phyloP scores from a whole-genome alignment of 1,284 basidiomycete species.

The Cutaneotrichosporon dermatis region DNA sequence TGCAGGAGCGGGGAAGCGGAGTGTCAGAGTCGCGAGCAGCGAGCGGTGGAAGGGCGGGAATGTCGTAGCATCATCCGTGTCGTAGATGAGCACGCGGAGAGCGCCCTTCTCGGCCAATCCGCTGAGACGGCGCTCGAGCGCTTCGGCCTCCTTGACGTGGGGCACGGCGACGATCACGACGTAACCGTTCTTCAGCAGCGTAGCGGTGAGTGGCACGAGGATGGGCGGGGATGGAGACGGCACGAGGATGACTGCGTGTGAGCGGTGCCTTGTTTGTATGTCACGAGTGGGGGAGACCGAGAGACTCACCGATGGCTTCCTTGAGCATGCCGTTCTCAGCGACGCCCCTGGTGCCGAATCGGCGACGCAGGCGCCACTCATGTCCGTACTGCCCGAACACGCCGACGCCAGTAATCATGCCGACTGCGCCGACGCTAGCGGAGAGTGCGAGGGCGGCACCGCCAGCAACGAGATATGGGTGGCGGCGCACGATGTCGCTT shows the following conservation, averaged over 20 bases:
- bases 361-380: conserved; percentile 17
- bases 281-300: too few relatives aligned
- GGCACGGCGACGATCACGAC: conserved; percentile 47
- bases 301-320: conserved; percentile 42
- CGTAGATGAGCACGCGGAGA: conserved; percentile 45
- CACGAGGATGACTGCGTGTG: conserved; percentile 37
- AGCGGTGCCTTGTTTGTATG: conserved; percentile 3
- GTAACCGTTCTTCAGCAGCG: conserved; percentile 44
- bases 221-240: conserved; percentile 42
- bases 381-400: conserved; percentile 10
- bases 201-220: conserved; percentile 39
- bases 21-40: conserved; percentile 43
- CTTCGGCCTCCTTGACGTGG: conserved; percentile 43
- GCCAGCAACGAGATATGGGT: conserved; percentile 18
- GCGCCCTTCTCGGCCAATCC: conserved; percentile 39
- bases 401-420: conserved; percentile 14
- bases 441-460: conserved; percentile 30
- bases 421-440: conserved; percentile 34
- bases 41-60: conserved; percentile 48
- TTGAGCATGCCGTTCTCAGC: conserved; percentile 46
- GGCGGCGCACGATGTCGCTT: conserved; percentile 3
- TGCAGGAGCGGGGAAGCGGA: conserved; percentile 39
- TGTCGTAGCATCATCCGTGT: conserved; percentile 44
- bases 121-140: conserved; percentile 39
- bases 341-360: conserved; percentile 31